These are phyloP conservation scores for Monilinia laxa DNA, from an alignment of 2,329 filamentous ascomycete species.

Conservation along the genomic window DNA sequence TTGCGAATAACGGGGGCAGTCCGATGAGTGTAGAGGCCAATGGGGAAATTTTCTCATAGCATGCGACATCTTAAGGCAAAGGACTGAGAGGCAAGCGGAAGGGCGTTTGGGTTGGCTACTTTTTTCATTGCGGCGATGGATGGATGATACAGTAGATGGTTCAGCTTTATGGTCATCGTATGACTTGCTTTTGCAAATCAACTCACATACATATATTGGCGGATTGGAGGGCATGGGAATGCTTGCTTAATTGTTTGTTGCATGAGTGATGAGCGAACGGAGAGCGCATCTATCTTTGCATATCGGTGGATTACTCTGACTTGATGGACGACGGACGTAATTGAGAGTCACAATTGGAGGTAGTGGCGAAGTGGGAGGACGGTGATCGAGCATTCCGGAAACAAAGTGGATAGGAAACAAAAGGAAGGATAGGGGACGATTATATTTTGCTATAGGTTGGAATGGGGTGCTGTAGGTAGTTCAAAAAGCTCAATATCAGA, in stretches of 20 bases:
- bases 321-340: not conserved
- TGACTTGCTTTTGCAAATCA: slow-evolving; percentile 10
- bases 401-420: not conserved
- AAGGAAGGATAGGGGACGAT: not conserved
- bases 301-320: slow-evolving; percentile 16
- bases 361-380: not conserved
- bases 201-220: slow-evolving; percentile 14
- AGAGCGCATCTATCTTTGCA: slow-evolving; percentile 5
- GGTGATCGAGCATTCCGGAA: not conserved
- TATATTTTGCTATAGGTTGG: slow-evolving; percentile 5
- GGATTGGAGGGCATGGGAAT: not conserved
- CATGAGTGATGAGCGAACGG: not conserved
- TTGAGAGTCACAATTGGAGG: not conserved
- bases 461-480: not conserved
- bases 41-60: slow-evolving; percentile 30
- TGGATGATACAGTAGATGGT: slow-evolving; percentile 18
- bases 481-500: slow-evolving; percentile 6
- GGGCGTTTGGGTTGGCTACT: slow-evolving; percentile 13
- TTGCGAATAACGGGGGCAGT: slow-evolving; percentile 34
- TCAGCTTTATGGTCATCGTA: slow-evolving; percentile 16
- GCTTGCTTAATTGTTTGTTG: slow-evolving; percentile 15
- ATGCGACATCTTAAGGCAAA: slow-evolving; percentile 18
- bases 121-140: slow-evolving; percentile 18
- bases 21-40: slow-evolving; percentile 40
- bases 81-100: not conserved